Evolutionary conservation across 768 basidiomycete genomes (phyloP), one percentile per base, ranked within the genome.

Genomic region (Boletus sp.): DNA sequence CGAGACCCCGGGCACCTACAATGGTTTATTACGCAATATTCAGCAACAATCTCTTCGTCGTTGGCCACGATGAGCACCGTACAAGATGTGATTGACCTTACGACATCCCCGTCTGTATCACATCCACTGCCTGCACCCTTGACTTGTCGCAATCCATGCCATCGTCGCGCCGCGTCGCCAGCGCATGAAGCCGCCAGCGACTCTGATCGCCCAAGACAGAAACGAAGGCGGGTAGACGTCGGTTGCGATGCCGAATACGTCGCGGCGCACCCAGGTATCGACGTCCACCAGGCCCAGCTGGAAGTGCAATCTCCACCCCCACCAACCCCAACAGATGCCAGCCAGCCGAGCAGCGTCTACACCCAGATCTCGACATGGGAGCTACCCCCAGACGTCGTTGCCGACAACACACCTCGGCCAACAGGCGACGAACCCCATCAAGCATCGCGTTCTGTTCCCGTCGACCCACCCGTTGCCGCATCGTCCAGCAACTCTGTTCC

Each of bases 281-380:
- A 30, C 32, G 27, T 13, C 14, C 50, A 27, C 19, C 40, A 41
- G 27, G 2, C 25, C 4, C 44, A 35, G 9, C 14, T 14, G 23
- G 46, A 34, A 15, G 15, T 6, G 15, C 33, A 46, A 8, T 23
- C 35, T 6, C 10, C 23, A 23, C 21, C 2, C 23, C 15, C 46
- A 6, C 23, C 51, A 2, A 32, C 35, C 0, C 33, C 35, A 2
- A 14, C 42, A 25, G 27, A 51, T 11, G 25, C 45, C 37, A 51
- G 30, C 30, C 57, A 51, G 30, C 10, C 39, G 1, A 45, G 34
- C 27, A 32, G 13, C 37, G 15, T 14, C n/a, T 35, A 41, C 14
- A 29, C 49, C 29, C 66, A 47, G 7, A 40, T 66, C 49, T 57
- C 66, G 47, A 63, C 64, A 0, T 68, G 66, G 66, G 57, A 56